Percentiles rank a stretch among this genome's conserved stretches.
Conservation (phyloP, 176 grass and related monocot genomes). For the Phyllostachys edulis region DNA sequence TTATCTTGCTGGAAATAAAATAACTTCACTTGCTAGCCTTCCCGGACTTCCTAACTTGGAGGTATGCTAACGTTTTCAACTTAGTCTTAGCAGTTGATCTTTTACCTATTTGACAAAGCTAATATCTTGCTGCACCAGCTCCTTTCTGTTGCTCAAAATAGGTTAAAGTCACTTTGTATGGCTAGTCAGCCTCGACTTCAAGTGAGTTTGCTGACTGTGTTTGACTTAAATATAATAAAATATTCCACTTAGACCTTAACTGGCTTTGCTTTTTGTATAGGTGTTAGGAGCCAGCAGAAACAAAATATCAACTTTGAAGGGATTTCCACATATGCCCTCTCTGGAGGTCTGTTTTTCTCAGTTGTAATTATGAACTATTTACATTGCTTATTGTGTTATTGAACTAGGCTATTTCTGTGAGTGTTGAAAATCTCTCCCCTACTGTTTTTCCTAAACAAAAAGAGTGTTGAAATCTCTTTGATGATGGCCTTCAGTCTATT, state of each 20-base stretch:
- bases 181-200: constrained; percentile 81
- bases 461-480: background rate
- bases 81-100: constrained; percentile 28
- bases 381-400: constrained; percentile 3
- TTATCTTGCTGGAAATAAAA: constrained; percentile 98
- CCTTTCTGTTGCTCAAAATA: constrained; percentile 95
- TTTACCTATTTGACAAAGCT: constrained; percentile 26
- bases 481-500: background rate
- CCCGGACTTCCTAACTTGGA: constrained; percentile 92
- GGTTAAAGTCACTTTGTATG: constrained; percentile 83
- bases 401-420: background rate
- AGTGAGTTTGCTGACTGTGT: constrained; percentile 48
- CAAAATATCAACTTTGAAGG: constrained; percentile 92
- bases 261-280: constrained; percentile 40
- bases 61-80: constrained; percentile 53
- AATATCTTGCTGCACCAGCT: constrained; percentile 67
- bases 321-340: constrained; percentile 87
- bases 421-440: too few relatives aligned
- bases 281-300: constrained; percentile 94
- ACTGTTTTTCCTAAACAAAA: too few relatives aligned
- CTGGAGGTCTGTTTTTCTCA: constrained; percentile 60
- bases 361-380: constrained; percentile 11
- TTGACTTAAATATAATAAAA: constrained; percentile 20
- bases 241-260: constrained; percentile 18
- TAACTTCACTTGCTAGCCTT: constrained; percentile 85